These are phyloP conservation scores for Suhomyces chickasaworum DNA, from an alignment of 1,139 yeast species.

Conservation along the genomic window DNA sequence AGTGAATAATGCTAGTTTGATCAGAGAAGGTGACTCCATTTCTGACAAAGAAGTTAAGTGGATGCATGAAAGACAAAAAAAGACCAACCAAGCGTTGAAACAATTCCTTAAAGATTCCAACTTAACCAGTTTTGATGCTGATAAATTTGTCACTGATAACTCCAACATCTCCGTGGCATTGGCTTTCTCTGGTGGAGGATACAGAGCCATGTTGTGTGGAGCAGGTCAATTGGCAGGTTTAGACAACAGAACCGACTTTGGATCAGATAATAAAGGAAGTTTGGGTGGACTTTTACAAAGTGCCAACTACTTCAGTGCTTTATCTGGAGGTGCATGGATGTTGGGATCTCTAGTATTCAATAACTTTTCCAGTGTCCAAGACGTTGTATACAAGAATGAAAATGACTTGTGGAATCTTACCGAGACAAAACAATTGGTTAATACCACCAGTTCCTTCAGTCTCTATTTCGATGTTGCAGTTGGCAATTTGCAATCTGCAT, in stretches of 20 bases:
- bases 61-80: conserved; percentile 50
- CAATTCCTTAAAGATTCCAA: conserved; percentile 61
- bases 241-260: conserved; percentile 65
- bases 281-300: conserved; percentile 44
- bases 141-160: conserved; percentile 42
- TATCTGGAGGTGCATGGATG: conserved; percentile 46
- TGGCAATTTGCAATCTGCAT: conserved; percentile 27
- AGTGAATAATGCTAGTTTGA: conserved; percentile 21
- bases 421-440: conserved; percentile 30
- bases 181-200: conserved; percentile 91
- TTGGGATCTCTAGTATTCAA: conserved; percentile 39
- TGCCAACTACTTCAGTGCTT: conserved; percentile 39
- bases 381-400: conserved; percentile 29
- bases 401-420: conserved; percentile 43
- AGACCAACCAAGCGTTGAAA: conserved; percentile 54
- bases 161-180: conserved; percentile 58
- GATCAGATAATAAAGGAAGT: conserved; percentile 44
- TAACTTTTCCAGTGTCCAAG: conserved; percentile 37
- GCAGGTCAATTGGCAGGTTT: conserved; percentile 84
- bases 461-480: conserved; percentile 27
- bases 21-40: conserved; percentile 35
- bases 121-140: conserved; percentile 59
- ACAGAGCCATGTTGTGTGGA: conserved; percentile 87
- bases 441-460: conserved; percentile 25
- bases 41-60: conserved; percentile 42